Base-by-base conservation (phyloP, 768 basidiomycete genomes). In the Omphalotus guepiniiformis region DNA sequence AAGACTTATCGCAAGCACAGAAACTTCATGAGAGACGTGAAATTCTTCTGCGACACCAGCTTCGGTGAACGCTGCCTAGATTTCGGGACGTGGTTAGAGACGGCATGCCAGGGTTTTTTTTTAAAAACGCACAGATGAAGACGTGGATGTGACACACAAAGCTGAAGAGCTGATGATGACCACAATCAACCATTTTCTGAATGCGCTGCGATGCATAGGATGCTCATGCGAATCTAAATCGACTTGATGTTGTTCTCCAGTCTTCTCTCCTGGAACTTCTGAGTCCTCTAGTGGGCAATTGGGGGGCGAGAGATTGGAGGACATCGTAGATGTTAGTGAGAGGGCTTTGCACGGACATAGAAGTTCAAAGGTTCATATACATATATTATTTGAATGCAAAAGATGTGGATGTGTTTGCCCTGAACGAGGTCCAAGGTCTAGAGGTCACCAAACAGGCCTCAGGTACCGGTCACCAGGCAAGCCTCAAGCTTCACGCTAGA, bases 41-140 rank as follows among this genome's bases (percentile, higher is more conserved):
- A 83, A 74, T 11, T 76, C 73, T 11, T 58, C 47, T 27, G 80
- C 68, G 39, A 86, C 69, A 0, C 78, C 82, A 1, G 58, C 55
- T 63, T 90, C 86, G 1, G 88, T 79, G 42, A 80, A 81, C 0
- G 78, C 66, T 11, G 83, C 78, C 83, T 83, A 3, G 19, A 29
- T 16, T 26, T 16, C 16, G 22, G 6, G 16, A 6, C n/a, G 18
- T 44, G 12, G 26, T 44, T 18, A 35, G 29, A 15, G 29, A 22
- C 4, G 1, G 34, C n/a, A 13, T 11, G 16, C 21, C 6, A 4
- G 30, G 7, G 48, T 29, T 36, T 13, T 13, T 8, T 6, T 16
- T 9, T 27, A 22, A 42, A 39, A 6, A 69, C 79, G 32, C 45
- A 79, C 81, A 59, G 79, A 67, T 1, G 79, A 80, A 1, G 80